Evolutionary conservation across 768 basidiomycete species (phyloP), one percentile per base, ranked within the genome.

Genomic region (Suillus tomentosus): DNA sequence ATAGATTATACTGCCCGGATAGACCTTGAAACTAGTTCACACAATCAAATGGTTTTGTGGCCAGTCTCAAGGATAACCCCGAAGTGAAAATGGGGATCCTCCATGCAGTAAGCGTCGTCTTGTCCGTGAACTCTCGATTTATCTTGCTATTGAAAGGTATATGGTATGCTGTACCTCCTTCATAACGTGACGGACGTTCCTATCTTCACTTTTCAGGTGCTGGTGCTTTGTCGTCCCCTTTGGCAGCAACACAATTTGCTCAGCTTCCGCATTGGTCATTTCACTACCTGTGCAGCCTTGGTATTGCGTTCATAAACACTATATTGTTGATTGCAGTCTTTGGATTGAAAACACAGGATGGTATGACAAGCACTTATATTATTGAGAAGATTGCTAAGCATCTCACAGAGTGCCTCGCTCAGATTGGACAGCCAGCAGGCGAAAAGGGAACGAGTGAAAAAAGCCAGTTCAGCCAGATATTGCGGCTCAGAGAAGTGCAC

Each of bases 331-430:
- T 81, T 3, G 60, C 71, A 7, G 83, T 90, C 22, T 94, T 95
- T 77, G 80, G 84, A 14, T 76, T 89, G 64, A 86, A 85, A 72
- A 81, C 78, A 0, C 88, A 92, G 70, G 87, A 94, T 68, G 87
- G 91, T 87, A 64, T 8, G 72, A 63, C n/a, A 36, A 22, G 56
- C 10, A 40, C 66, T 62, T 27, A 5, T 6, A 14, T 8, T n/a
- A 42, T 56, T 40, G 42, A 24, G 22, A 2, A 47, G 36, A 45
- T 65, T 10, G 60, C 5, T 22, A 31, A n/a, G 37, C 47, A n/a
- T 24, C n/a, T 14, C 19, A 39, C 64, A 81, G 81, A 78, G 54
- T 77, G 74, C 61, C 71, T 82, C 24, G 67, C 69, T 3, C 71
- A 76, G 61, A 76, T 78, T 45, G 81, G 79, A 37, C 74, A 79